phyloP scores from a whole-genome alignment of 495 filamentous ascomycete species.

The Pyrenopolyporus hunteri region DNA sequence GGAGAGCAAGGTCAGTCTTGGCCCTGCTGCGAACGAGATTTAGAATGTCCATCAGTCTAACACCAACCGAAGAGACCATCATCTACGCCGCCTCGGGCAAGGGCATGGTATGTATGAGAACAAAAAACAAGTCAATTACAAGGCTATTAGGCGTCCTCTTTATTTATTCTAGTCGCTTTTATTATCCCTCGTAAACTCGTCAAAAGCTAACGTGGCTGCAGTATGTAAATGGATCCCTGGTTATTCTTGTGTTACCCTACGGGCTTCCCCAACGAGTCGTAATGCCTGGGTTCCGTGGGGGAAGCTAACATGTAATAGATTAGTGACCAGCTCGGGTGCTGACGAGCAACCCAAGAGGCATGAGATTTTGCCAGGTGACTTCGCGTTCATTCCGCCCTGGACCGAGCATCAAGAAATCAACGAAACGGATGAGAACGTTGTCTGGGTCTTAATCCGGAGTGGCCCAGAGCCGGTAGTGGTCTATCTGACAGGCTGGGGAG shows the following conservation, averaged over 20 bases:
- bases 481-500: constrained; percentile 64
- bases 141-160: neutral
- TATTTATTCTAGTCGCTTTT: neutral
- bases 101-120: constrained; percentile 39
- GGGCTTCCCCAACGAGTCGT: neutral
- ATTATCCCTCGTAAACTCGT: neutral
- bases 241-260: neutral
- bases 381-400: constrained; percentile 67
- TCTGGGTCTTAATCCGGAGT: constrained; percentile 65
- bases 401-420: constrained; percentile 73
- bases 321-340: constrained; percentile 49
- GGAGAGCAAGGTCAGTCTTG: constrained; percentile 54
- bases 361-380: constrained; percentile 64
- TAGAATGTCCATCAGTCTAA: constrained; percentile 8
- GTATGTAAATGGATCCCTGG: constrained; percentile 16
- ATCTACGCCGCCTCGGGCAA: constrained; percentile 52
- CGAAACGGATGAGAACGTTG: constrained; percentile 60
- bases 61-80: constrained; percentile 50
- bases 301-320: constrained; percentile 26
- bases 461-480: constrained; percentile 63
- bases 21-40: neutral
- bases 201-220: constrained; percentile 14
- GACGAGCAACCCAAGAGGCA: constrained; percentile 56
- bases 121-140: neutral
- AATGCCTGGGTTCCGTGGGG: neutral